phyloP scores from a whole-genome alignment of 768 basidiomycete species.

The Mycena galopus region DNA sequence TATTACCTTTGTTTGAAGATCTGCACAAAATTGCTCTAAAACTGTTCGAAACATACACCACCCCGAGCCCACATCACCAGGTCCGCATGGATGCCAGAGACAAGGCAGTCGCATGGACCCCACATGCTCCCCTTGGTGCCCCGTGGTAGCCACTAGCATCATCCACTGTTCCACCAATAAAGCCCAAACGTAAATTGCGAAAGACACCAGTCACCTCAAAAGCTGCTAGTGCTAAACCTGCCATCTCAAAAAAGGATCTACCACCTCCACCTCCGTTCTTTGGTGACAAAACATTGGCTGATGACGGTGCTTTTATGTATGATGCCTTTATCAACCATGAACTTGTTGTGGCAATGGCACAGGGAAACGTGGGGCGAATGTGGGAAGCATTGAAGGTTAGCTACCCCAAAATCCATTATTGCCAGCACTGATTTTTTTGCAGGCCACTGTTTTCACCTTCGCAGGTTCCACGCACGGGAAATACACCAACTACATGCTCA shows the following conservation, averaged over 20 bases:
- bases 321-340: not conserved
- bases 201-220: not conserved
- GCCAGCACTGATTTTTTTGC: not conserved
- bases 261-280: not conserved
- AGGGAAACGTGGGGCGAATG: not conserved
- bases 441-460: constrained; percentile 47
- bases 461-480: constrained; percentile 48
- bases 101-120: not conserved
- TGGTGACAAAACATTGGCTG: not conserved
- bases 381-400: not conserved
- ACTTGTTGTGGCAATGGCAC: not conserved
- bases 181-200: not conserved
- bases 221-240: not conserved
- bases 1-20: not conserved
- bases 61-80: not conserved
- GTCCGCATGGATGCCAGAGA: constrained; percentile 1
- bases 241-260: not conserved
- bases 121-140: not conserved
- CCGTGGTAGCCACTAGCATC: not conserved
- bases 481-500: constrained; percentile 50
- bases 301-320: not conserved
- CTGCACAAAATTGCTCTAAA: not conserved
- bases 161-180: not conserved
- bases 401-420: no score
- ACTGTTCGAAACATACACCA: constrained; percentile 6